A percentile compares a stretch with the other conserved stretches of the same genome.
phyloP scores from a whole-genome alignment of 805 yeast genomes.

The Nakazawaea siamensis region DNA sequence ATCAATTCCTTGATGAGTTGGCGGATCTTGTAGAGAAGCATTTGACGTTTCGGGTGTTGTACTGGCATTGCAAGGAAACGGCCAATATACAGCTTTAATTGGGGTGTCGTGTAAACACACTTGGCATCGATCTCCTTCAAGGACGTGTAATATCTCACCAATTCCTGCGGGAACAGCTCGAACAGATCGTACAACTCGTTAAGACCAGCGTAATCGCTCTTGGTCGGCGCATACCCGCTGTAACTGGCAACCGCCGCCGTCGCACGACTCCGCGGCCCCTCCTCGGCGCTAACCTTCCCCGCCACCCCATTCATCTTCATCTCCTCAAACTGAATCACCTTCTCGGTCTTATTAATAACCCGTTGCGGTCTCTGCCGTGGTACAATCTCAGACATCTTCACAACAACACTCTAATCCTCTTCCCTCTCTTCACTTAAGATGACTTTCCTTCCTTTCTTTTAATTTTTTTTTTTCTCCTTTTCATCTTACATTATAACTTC shows the following conservation, averaged over 20 bases:
- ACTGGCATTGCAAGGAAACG: constrained; percentile 32
- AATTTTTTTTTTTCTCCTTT: too few relatives aligned
- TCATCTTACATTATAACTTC: too few relatives aligned
- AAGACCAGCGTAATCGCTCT: constrained; percentile 67
- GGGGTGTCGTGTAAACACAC: constrained; percentile 69
- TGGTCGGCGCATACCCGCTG: background rate
- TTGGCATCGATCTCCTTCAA: constrained; percentile 94
- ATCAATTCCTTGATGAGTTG: constrained; percentile 56
- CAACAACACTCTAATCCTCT: too few relatives aligned
- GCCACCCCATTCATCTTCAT: background rate
- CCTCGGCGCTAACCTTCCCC: background rate
- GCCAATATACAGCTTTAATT: constrained; percentile 46
- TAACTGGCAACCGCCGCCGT: background rate
- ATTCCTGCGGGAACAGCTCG: constrained; percentile 81
- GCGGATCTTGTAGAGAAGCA: constrained; percentile 30
- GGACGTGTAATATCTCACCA: constrained; percentile 77
- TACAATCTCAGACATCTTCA: too few relatives aligned
- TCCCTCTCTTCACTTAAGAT: too few relatives aligned
- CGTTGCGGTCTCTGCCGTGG: constrained; percentile 11
- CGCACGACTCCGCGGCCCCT: background rate
- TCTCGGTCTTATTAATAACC: constrained; percentile 9
- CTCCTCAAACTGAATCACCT: constrained; percentile 4
- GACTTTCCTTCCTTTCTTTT: too few relatives aligned
- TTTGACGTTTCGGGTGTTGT: constrained; percentile 28
- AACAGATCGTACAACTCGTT: constrained; percentile 88